Percentiles rank a stretch among this genome's conserved stretches.
Conservation (phyloP, 805 yeast genomes). For the Yamadazyma phyllophila region DNA sequence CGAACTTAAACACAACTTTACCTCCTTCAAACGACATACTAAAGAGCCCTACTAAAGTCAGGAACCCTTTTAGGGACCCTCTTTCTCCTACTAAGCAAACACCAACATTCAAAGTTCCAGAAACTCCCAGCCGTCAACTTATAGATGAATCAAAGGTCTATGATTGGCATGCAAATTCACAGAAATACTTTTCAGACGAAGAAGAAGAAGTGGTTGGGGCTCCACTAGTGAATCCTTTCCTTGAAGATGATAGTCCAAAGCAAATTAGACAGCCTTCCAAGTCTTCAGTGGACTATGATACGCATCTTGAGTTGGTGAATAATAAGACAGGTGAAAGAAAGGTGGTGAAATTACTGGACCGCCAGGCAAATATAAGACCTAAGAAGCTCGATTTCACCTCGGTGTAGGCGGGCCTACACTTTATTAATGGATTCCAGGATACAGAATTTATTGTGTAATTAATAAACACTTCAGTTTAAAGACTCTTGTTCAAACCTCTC, state of each 20-base stretch:
- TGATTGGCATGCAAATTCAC: conserved; percentile 39
- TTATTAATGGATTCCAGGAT: too few relatives aligned
- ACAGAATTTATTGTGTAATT: too few relatives aligned
- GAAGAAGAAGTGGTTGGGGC: conserved; percentile 16
- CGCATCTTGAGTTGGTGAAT: conserved; percentile 30
- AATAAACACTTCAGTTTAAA: too few relatives aligned
- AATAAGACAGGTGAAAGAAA: conserved; percentile 37
- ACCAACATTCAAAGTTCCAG: conserved; percentile 14
- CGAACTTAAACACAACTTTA: conserved; percentile 7
- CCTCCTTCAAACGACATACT: conserved; percentile 2
- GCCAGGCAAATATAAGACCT: conserved; percentile 37
- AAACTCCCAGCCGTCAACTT: conserved; percentile 31
- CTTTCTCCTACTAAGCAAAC: conserved; percentile 5
- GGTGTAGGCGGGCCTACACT: conserved; percentile 1
- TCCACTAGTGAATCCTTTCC: conserved; percentile 24
- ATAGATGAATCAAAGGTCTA: conserved; percentile 31
- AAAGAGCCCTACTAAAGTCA: not conserved
- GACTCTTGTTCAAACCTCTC: too few relatives aligned
- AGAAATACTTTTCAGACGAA: conserved; percentile 29
- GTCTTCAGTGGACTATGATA: conserved; percentile 17
- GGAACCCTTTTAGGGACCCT: conserved; percentile 5
- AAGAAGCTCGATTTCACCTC: conserved; percentile 28
- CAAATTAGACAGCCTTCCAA: not conserved
- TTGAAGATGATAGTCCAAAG: conserved; percentile 3
- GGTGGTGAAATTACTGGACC: conserved; percentile 29